Conservation (phyloP, 2,329 filamentous ascomycete species). For the Aurifilum marmelostoma region DNA sequence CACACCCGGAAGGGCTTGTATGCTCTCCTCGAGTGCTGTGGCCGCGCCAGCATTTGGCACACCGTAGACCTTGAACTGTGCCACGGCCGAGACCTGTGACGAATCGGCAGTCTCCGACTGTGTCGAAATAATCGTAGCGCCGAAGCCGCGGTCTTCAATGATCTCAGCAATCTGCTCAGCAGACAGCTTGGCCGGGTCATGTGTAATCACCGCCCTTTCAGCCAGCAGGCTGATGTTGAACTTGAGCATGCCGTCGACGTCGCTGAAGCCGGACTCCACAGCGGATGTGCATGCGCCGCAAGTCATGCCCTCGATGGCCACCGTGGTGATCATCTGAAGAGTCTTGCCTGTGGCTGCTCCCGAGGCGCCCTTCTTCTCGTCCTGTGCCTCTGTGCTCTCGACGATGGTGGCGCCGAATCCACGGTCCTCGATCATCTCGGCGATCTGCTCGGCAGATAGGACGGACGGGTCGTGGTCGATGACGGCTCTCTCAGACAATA, state of each 20-base stretch:
- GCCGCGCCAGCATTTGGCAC: constrained; percentile 73
- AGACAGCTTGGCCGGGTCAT: constrained; percentile 73
- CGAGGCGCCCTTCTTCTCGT: constrained; percentile 40
- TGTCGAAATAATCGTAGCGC: constrained; percentile 80
- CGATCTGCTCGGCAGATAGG: constrained; percentile 56
- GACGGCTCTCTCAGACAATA: constrained; percentile 83
- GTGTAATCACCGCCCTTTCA: constrained; percentile 85
- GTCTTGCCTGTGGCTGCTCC: constrained; percentile 40
- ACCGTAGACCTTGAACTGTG: constrained; percentile 86
- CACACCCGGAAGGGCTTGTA: constrained; percentile 71
- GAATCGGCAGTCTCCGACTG: constrained; percentile 61
- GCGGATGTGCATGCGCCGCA: constrained; percentile 95
- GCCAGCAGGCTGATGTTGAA: constrained; percentile 96
- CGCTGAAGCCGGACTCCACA: constrained; percentile 80
- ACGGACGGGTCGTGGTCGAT: constrained; percentile 73
- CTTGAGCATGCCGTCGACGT: constrained; percentile 75
- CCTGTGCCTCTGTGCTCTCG: constrained; percentile 62
- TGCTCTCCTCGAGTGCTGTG: constrained; percentile 67
- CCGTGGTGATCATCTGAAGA: constrained; percentile 71
- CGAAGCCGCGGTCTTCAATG: constrained; percentile 90
- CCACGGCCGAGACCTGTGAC: constrained; percentile 56
- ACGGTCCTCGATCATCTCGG: constrained; percentile 67
- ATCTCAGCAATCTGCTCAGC: constrained; percentile 76
- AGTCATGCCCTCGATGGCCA: constrained; percentile 95
- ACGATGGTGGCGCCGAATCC: constrained; percentile 82